Conservation (phyloP, 345 rosid genomes). For the Aquilaria sinensis region DNA sequence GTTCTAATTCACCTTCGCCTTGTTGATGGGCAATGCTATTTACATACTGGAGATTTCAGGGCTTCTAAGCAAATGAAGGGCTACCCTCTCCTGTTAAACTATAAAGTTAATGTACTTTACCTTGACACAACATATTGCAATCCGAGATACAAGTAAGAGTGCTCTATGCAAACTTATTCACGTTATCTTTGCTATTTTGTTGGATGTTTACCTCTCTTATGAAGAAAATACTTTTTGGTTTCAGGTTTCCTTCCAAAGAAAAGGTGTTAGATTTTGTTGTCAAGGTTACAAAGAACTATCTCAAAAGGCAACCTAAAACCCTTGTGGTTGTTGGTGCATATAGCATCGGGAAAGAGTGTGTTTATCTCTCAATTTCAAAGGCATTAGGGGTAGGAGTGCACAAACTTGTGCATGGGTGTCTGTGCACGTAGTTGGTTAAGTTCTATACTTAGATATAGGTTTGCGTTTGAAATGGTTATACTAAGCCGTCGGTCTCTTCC, state of each 20-base stretch:
- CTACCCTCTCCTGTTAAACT: slow-evolving; percentile 45
- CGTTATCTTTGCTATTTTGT: background rate
- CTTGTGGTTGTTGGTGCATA: slow-evolving; percentile 77
- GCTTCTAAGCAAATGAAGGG: slow-evolving; percentile 59
- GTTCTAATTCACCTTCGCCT: slow-evolving; percentile 61
- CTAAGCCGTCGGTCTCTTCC: no score
- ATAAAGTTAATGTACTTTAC: slow-evolving; percentile 51
- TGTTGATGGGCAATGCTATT: slow-evolving; percentile 43
- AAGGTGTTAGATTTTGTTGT: slow-evolving; percentile 58
- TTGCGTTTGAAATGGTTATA: no score
- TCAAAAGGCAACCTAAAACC: slow-evolving; percentile 60
- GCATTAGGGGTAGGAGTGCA: slow-evolving; percentile 50
- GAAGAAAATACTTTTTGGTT: slow-evolving; percentile 2
- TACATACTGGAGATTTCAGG: slow-evolving; percentile 89
- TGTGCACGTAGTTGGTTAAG: no score
- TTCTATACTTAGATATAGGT: no score
- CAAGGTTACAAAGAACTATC: slow-evolving; percentile 40
- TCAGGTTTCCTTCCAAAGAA: slow-evolving; percentile 75
- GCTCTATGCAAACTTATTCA: background rate
- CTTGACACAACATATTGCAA: slow-evolving; percentile 82
- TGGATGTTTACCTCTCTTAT: background rate
- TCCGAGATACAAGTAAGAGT: slow-evolving; percentile 59
- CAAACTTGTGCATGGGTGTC: no score
- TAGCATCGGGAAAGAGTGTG: slow-evolving; percentile 79
- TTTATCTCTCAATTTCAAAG: slow-evolving; percentile 70